Evolutionary conservation across 495 filamentous ascomycete species (phyloP).

Genomic region (Penicillium malachiteum): DNA sequence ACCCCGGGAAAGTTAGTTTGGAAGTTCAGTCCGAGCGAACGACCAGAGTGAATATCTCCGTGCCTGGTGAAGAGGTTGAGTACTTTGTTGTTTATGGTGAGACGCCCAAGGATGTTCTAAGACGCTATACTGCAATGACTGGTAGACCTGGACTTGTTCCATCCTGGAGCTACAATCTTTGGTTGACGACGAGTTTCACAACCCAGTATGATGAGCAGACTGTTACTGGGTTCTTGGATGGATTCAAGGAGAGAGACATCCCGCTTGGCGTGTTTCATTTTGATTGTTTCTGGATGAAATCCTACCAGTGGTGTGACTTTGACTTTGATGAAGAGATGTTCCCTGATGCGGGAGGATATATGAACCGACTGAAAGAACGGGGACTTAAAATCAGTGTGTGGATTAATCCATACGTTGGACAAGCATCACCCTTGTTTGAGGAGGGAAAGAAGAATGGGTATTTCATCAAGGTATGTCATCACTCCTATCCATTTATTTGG

Average conservation of each 20-base stretch:
- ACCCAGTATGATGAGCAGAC: slow-evolving; percentile 69
- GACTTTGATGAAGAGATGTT: slow-evolving; percentile 67
- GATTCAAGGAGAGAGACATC: slow-evolving; percentile 63
- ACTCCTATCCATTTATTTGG: not conserved
- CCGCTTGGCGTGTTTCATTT: slow-evolving; percentile 72
- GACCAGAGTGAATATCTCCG: slow-evolving; percentile 61
- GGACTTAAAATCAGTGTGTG: slow-evolving; percentile 66
- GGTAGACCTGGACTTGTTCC: slow-evolving; percentile 60
- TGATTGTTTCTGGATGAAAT: slow-evolving; percentile 66
- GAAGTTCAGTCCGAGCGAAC: slow-evolving; percentile 69
- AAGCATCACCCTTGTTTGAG: slow-evolving; percentile 63
- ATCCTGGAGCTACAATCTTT: slow-evolving; percentile 69
- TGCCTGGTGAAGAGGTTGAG: slow-evolving; percentile 59
- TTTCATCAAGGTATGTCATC: slow-evolving; percentile 52
- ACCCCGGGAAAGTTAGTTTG: slow-evolving; percentile 57
- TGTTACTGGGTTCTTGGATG: slow-evolving; percentile 64
- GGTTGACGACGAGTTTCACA: slow-evolving; percentile 70
- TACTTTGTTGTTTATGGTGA: slow-evolving; percentile 66
- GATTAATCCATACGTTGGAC: slow-evolving; percentile 71
- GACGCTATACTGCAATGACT: slow-evolving; percentile 61
- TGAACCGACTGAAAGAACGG: slow-evolving; percentile 60
- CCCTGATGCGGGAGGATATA: slow-evolving; percentile 62
- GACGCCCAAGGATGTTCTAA: slow-evolving; percentile 64
- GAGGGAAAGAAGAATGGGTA: slow-evolving; percentile 66
- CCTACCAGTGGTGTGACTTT: slow-evolving; percentile 74